Base-by-base conservation (phyloP, 1,284 basidiomycete species). In the Thelephora terrestris region DNA sequence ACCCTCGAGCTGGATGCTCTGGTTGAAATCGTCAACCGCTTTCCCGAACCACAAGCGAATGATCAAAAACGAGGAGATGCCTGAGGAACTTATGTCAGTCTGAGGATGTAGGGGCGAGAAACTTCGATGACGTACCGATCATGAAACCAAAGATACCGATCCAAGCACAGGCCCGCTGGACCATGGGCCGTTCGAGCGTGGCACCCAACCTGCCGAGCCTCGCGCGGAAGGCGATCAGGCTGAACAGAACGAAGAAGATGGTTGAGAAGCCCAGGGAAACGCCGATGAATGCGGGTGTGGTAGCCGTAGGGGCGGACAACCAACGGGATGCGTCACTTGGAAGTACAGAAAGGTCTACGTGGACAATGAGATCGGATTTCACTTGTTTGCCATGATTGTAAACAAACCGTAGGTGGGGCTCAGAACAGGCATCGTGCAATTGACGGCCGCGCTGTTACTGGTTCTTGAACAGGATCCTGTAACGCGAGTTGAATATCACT, bases 31-130 rank as follows among this genome's bases (percentile, higher is more conserved):
- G 49, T 81, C 74, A 1, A 81, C 76, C 1, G 84, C 77, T 62
- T 87, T 87, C 23, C 79, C 85, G 52, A 85, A 85, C 78, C 83
- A 88, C 75, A 89, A 85, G 54, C 83, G 78, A 49, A 84, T 64
- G 50, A 88, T 73, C 18, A 86, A 69, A 65, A 85, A 83, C 12
- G 79, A 70, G 6, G 78, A 79, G 50, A 87, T 63, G n/a, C 82
- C 82, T 84, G 50, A 36, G 39, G 9, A 17, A 46, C 14, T 50
- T 3, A 32, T 14, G 38, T 55, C 24, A 55, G 50, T 38, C 17
- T 21, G 20, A 17, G 25, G 45, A 24, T 38, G 52, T 45, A 35
- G 27, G 43, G 43, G 5, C 18, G 47, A 49, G 16, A 17, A 18
- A 21, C 39, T 37, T 32, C 4, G 47, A n/a, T 10, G 25, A 61